phyloP scores from a whole-genome alignment of 495 filamentous ascomycete genomes.

The Daldinia decipiens region DNA sequence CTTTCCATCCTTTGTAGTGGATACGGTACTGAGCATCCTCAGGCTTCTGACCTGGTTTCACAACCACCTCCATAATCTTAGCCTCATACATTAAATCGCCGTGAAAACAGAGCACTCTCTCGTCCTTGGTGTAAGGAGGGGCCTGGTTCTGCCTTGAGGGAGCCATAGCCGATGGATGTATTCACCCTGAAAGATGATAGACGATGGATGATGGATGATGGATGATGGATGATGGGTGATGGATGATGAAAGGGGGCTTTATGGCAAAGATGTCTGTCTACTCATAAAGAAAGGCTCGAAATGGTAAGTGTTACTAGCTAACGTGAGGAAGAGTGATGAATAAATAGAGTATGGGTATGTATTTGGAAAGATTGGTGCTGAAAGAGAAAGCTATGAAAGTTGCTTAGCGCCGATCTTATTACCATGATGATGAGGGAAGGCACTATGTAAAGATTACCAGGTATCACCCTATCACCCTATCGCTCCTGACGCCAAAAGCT shows the following conservation, averaged over 20 bases:
- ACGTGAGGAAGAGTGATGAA: background rate
- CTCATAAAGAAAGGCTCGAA: background rate
- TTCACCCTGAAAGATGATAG: conserved; percentile 10
- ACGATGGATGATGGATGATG: background rate
- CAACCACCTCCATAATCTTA: conserved; percentile 82
- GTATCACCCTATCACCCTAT: conserved; percentile 9
- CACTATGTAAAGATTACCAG: background rate
- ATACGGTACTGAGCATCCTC: conserved; percentile 86
- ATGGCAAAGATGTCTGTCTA: background rate
- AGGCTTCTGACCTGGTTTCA: conserved; percentile 72
- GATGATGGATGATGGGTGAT: conserved; percentile 7
- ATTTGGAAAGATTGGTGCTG: background rate
- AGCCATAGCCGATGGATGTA: conserved; percentile 46
- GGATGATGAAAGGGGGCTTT: background rate
- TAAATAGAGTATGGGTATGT: background rate
- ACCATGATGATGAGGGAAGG: conserved; percentile 1
- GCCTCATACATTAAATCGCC: conserved; percentile 96
- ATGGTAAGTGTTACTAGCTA: background rate
- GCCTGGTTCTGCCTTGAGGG: conserved; percentile 52
- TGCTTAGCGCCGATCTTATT: conserved; percentile 10
- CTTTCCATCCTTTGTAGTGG: conserved; percentile 99
- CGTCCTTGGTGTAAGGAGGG: conserved; percentile 82
- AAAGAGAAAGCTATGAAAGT: conserved; percentile 10
- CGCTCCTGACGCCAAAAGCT: conserved; percentile 17
- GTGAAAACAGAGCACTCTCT: conserved; percentile 96